Base-by-base conservation (phyloP, 2,329 filamentous ascomycete genomes). In the Aspergillus tubingensis region DNA sequence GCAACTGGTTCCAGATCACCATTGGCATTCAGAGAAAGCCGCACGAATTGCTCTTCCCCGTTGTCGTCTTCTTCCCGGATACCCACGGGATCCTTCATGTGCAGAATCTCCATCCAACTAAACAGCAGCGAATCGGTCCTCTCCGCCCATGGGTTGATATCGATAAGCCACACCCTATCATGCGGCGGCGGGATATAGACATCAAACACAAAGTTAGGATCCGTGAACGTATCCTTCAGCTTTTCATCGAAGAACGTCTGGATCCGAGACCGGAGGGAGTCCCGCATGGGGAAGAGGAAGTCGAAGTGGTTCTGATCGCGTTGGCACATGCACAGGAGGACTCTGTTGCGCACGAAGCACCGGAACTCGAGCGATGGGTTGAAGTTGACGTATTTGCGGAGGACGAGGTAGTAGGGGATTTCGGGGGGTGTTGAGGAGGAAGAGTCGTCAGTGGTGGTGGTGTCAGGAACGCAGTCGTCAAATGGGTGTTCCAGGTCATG, bases 401-500 rank as follows among this genome's bases (percentile, higher is more conserved):
- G 85, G 2, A 97, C 89, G 1, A 99, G 86, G 60, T 93, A 84
- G 57, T 93, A 95, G 4, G 85, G 83, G 65, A 95, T 90, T 2
- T 78, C 70, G 3, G 76, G 69, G 10, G 69, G 57, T 8, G 64
- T 53, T 19, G 63, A 57, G 8, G 66, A 62, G 23, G 60, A 60
- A 63, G 57, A 61, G 36, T 58, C 54, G 4, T 36, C 32, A 1
- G 58, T 54, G 5, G 58, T 54, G 6, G 58, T 54, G n/a, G 59
- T 54, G 48, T 81, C 73, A 10, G 81, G 76, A 1, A 79, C 72
- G 65, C 84, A 90, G 67, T 89, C 92, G 65, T 96, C 91, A 67
- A 97, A 98, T 1, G 92, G 92, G 73, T 97, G 91, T 71, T 96
- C 91, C 6, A 99, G 82, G 73, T 99, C 95, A 75, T 98, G 93